These are phyloP conservation scores for Allium fistulosum DNA, from an alignment of 106 monocot genomes.

Conservation along the genomic window DNA sequence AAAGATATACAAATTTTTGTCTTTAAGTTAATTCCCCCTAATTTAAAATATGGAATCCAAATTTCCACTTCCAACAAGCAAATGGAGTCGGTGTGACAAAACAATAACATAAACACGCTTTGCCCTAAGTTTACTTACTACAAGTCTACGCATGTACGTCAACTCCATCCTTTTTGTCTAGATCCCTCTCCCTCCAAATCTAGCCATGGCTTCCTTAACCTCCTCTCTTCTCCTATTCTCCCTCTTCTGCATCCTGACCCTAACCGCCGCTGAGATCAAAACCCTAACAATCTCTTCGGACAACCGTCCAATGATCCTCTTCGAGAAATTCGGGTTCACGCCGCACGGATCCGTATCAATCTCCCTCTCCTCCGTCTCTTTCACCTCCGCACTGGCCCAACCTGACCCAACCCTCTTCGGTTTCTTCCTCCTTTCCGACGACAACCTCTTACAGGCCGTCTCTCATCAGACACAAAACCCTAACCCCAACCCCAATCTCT, in stretches of 20 bases:
- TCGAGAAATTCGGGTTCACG: constrained; percentile 77
- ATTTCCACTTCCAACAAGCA: too few species aligned
- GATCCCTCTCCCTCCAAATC: too few species aligned
- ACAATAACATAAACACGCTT: too few species aligned
- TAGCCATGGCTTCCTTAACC: neutral
- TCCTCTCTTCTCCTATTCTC: constrained; percentile 18
- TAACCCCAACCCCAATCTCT: constrained; percentile 17
- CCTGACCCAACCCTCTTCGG: constrained; percentile 50
- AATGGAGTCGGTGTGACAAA: too few species aligned
- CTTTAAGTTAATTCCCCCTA: too few species aligned
- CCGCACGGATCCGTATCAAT: constrained; percentile 40
- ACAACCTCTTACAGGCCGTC: constrained; percentile 50
- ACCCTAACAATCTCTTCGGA: constrained; percentile 47
- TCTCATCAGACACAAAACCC: constrained; percentile 18
- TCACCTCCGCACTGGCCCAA: constrained; percentile 16
- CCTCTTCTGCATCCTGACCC: constrained; percentile 17
- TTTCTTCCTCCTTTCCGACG: constrained; percentile 76
- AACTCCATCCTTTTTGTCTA: too few species aligned
- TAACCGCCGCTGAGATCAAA: constrained; percentile 60
- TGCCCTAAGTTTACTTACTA: too few species aligned
- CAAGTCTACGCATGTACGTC: too few species aligned
- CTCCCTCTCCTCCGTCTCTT: constrained; percentile 28
- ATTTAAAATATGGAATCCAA: too few species aligned
- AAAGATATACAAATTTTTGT: too few species aligned
- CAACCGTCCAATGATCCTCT: constrained; percentile 52